Evolutionary conservation across 164 flowering plant genomes (phyloP), one percentile per base, ranked within the genome.

Genomic region (Hamamelis virginiana): DNA sequence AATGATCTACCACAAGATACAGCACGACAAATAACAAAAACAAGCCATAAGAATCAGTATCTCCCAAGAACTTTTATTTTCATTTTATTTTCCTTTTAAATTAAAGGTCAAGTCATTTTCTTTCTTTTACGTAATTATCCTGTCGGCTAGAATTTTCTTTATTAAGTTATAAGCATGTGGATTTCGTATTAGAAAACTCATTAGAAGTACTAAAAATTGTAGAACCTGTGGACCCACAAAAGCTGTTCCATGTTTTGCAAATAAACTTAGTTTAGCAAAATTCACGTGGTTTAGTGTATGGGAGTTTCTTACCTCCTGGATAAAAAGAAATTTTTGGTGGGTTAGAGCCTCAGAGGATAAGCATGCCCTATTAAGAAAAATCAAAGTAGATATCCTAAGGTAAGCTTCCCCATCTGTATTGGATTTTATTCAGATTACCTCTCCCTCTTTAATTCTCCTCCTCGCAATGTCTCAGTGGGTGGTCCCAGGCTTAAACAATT

Each of bases 1-100:
- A 65, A 47, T 71, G 78, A 76, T 72, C 69, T 80, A 78, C 71
- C 69, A 69, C 70, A 64, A 62, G 52, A 62, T 51, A 70, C 69
- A 72, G 76, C 80, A 77, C 74, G 74, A 47, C 67, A 68, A 21
- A 63, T 45, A 10, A 58, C 64, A 47, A 72, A 63, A 57, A 51
- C 9, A 45, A 62, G 62, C 21, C 25, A 48, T 27, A 56, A 43
- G 52, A 22, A 41, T 43, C 9, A 43, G 52, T 10, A 66, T 33
- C 59, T 66, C 60, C 60, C 59, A 53, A 9, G 11, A 22, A 55
- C 9, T 50, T 65, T 33, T 48, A 33, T 4, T 10, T n/a, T 27
- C n/a, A n/a, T 26, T 26, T 51, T 65, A 9, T 26, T n/a, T 26
- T 65, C 16, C 19, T 16, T 48, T 16, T 18, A 23, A 14, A 61